These are phyloP conservation scores for Coniochaeta hoffmannii DNA, from an alignment of 2,329 filamentous ascomycete genomes.

Conservation along the genomic window DNA sequence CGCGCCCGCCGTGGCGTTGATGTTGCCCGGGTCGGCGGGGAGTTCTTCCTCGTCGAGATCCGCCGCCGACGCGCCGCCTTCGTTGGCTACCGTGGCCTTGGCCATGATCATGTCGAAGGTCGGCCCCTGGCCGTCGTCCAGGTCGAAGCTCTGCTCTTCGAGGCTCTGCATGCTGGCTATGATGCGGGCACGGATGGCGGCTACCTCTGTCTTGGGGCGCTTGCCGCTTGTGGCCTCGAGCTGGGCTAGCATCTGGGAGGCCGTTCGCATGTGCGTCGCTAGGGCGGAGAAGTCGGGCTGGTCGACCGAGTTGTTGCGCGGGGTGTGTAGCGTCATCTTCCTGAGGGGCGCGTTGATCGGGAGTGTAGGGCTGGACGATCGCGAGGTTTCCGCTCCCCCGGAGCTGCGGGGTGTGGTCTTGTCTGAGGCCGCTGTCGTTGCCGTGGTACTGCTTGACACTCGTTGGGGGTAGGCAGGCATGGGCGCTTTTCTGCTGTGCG, in stretches of 20 bases:
- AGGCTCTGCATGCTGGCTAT: constrained; percentile 86
- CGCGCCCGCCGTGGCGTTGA: constrained; percentile 65
- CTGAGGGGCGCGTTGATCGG: constrained; percentile 43
- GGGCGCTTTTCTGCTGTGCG: constrained; percentile 17
- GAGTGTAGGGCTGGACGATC: constrained; percentile 58
- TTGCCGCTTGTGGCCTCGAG: constrained; percentile 75
- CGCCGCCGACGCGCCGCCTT: constrained; percentile 25
- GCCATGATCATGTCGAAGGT: constrained; percentile 81
- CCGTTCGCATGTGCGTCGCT: constrained; percentile 81
- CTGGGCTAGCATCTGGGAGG: constrained; percentile 80
- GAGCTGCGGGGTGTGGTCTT: constrained; percentile 62
- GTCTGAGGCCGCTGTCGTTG: constrained; percentile 48
- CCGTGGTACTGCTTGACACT: constrained; percentile 53
- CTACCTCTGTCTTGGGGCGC: constrained; percentile 71
- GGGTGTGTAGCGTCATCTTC: constrained; percentile 52
- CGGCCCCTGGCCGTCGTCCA: constrained; percentile 62
- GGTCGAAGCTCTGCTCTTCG: constrained; percentile 77
- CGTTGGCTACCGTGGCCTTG: constrained; percentile 50
- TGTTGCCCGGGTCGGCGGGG: constrained; percentile 35
- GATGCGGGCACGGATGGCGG: constrained; percentile 76
- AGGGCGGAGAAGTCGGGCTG: constrained; percentile 76
- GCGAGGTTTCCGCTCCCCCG: constrained; percentile 52
- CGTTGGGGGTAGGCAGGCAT: constrained; percentile 36
- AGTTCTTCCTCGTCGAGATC: constrained; percentile 43
- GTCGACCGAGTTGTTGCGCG: constrained; percentile 49